phyloP scores from a whole-genome alignment of 441 rosid genomes.

The Populus tomentosa region DNA sequence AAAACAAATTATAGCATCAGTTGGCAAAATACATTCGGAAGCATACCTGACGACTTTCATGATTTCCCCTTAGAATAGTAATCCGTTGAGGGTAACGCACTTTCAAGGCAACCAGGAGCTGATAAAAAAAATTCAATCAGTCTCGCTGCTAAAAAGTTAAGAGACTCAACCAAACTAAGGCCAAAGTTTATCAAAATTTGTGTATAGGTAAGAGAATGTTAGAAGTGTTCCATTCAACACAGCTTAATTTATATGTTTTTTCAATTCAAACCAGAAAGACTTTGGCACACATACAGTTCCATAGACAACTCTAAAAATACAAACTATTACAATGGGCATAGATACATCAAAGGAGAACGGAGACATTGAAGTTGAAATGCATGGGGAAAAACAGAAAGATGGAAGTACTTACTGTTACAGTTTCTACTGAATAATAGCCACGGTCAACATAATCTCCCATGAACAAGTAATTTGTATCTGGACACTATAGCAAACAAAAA shows the following conservation, averaged over 20 bases:
- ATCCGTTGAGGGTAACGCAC: conserved; percentile 77
- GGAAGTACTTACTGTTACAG: conserved; percentile 62
- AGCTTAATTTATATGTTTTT: neutral
- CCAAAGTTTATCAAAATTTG: neutral
- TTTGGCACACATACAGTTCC: neutral
- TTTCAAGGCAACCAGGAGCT: conserved; percentile 88
- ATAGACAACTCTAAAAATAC: neutral
- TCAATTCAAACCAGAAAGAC: neutral
- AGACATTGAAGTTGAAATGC: neutral
- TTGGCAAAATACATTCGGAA: neutral
- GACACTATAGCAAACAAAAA: conserved; percentile 42
- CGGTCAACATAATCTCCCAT: conserved; percentile 82
- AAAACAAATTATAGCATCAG: neutral
- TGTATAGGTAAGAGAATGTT: neutral
- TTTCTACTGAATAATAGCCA: conserved; percentile 84
- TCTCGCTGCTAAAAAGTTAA: neutral
- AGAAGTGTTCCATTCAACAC: neutral
- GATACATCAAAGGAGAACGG: neutral
- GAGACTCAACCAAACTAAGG: neutral
- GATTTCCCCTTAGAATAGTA: conserved; percentile 89
- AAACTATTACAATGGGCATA: neutral
- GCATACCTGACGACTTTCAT: conserved; percentile 90
- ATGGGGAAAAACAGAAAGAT: neutral
- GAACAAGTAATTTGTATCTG: conserved; percentile 72
- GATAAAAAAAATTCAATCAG: conserved; percentile 12